Evolutionary conservation across 108 stramenopile genomes (phyloP), one percentile per base, ranked within the genome.

Genomic region (Stephanodiscus minutulus): DNA sequence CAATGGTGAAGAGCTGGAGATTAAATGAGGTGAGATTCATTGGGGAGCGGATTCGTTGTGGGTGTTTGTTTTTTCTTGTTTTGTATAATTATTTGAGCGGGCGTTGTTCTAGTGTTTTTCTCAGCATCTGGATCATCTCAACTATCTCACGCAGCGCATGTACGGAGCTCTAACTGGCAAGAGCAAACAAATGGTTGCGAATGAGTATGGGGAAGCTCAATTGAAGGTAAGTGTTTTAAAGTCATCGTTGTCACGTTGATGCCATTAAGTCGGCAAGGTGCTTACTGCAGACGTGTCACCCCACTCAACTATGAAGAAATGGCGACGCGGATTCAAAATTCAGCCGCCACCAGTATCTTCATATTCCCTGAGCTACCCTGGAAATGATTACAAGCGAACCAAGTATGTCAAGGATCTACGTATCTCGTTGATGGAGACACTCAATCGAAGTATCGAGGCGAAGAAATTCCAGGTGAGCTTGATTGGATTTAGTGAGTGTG

Each of bases 121-220:
- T 39, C 39, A 39, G 10, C 39, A 39, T 25, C 44, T 24, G 2
- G 0, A 21, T 20, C 13, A 0, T 49, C 0, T 64, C 47, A 20
- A 7, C 9, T 36, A 0, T 66, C 24, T 53, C 24, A 41, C 5
- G 22, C 22, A 49, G 48, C 52, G 84, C 12, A 86, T 86, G 88
- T 93, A 92, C 56, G 91, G 90, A 8, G 85, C 64, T 21, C 77
- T 94, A 3, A 90, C 91, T 36, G 97, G 97, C 0, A 70, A 94
- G 33, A 79, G 84, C 71, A 97, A 97, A 77, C 74, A 83, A 55
- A 90, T 96, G 88, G 91, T 96, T 44, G 88, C 93, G 11, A 86
- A 87, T n/a, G 74, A 88, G 68, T 89, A 95, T 76, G 93, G 93
- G 52, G 92, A 88, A 68, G 88, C 88, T n/a, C 96, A 95, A 62